Base-by-base conservation (phyloP, 2,329 filamentous ascomycete species). In the Penicillium hesseltinei region DNA sequence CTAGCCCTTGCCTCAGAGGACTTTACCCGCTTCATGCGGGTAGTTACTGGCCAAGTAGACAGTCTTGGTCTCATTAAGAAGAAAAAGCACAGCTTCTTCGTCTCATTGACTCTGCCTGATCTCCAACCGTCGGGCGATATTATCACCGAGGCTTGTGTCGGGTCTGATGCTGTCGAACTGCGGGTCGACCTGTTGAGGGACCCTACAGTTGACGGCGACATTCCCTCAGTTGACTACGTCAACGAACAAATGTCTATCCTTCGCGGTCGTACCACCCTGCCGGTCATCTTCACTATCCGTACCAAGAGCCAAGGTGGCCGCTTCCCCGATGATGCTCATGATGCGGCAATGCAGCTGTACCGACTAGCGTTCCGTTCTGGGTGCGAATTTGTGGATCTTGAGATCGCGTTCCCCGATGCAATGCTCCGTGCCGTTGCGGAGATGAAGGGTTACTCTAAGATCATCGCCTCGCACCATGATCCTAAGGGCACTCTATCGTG, bases 391-490 rank as follows among this genome's bases (percentile, higher is more conserved):
- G 82, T 99, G 25, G 94, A 99, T 72, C 79, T 97, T 8, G 94
- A 99, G 73, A 89, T 97, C 75, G 89, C 90, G 0, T 88, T 92
- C 73, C 88, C 92, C 0, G 86, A 91, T 50, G 79, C 86, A n/a
- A 80, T 95, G 35, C 81, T 97, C 31, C 83, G 88, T 45, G 79
- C 83, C 15, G 81, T 96, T 4, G 81, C 84, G 0, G 84, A 88
- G 54, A 84, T 81, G 62, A 89, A 90, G 72, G 87, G 88, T 2
- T 82, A 84, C 62, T 91, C 91, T 1, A 88, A 87, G 60, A 90
- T 99, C 69, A 96, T 99, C 66, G 92, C 93, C 9, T 99, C 94
- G 0, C 93, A 99, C 72, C 94, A 99, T 72, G 94, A 99, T 71
- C 90, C 92, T 0, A 78, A 83, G 55, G 88, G 88, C 9, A 80